Percentiles rank a stretch among this genome's conserved stretches.
phyloP scores from a whole-genome alignment of 805 yeast species.

The Lachancea nothofagi region DNA sequence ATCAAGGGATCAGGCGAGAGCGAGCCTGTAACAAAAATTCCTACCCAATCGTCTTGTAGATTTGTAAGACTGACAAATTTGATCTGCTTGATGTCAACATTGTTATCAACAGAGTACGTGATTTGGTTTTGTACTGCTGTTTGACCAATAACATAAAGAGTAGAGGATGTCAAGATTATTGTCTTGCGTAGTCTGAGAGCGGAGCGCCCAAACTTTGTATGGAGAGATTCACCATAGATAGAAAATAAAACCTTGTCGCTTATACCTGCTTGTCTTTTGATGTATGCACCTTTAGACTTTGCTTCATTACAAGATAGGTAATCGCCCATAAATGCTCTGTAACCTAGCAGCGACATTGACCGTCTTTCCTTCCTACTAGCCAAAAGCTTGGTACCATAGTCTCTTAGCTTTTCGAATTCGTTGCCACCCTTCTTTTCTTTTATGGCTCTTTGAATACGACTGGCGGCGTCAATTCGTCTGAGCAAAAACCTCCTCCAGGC shows the following conservation, averaged over 20 bases:
- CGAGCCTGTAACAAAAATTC: constrained; percentile 37
- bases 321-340: constrained; percentile 90
- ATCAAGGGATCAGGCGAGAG: constrained; percentile 71
- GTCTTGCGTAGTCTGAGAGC: constrained; percentile 71
- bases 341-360: constrained; percentile 78
- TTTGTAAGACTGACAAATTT: constrained; percentile 62
- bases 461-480: constrained; percentile 82
- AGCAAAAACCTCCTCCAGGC: constrained; percentile 87
- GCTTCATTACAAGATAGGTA: constrained; percentile 77
- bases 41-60: constrained; percentile 90
- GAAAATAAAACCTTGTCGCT: constrained; percentile 72
- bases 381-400: constrained; percentile 67
- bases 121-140: constrained; percentile 58
- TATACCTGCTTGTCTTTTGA: constrained; percentile 64
- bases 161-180: constrained; percentile 58
- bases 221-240: constrained; percentile 70
- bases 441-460: constrained; percentile 74
- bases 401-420: constrained; percentile 77
- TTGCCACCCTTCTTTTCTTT: constrained; percentile 75
- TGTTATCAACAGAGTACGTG: constrained; percentile 54
- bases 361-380: constrained; percentile 83
- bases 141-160: constrained; percentile 69
- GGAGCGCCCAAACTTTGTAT: constrained; percentile 88
- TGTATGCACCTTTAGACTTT: constrained; percentile 70
- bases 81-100: constrained; percentile 56